Percentiles rank a stretch among this genome's conserved stretches.
Conservation (phyloP, 2,329 filamentous ascomycete species). For the Trichoderma gracile region DNA sequence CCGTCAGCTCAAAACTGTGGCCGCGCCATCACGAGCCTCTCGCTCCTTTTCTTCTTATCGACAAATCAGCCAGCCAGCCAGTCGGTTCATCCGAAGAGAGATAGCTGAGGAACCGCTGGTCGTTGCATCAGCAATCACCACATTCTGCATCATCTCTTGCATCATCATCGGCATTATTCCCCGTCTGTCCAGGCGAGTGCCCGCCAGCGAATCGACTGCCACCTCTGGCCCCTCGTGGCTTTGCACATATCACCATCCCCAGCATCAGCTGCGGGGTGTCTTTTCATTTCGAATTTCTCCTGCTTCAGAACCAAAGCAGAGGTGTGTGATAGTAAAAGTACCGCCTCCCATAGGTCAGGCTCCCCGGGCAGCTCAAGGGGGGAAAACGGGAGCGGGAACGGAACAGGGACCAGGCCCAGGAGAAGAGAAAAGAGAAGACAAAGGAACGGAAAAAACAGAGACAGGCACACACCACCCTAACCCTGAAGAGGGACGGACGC, state of each 20-base stretch:
- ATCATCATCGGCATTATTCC: neutral
- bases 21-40: conserved; percentile 13
- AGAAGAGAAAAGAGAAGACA: neutral
- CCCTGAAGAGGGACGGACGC: conserved; percentile 8
- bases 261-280: conserved; percentile 9
- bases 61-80: neutral
- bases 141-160: neutral
- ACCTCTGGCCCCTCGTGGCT: conserved; percentile 15
- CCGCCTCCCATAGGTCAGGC: too few relatives aligned
- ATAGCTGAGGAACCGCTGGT: neutral
- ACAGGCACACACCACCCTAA: conserved; percentile 18
- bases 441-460: neutral
- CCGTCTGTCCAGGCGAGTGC: neutral
- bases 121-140: neutral
- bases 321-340: neutral
- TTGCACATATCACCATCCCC: neutral
- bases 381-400: neutral
- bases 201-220: conserved; percentile 20
- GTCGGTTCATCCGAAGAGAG: neutral
- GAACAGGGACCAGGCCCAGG: neutral
- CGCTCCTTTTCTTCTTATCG: conserved; percentile 1
- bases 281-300: neutral
- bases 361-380: neutral
- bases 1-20: conserved; percentile 18
- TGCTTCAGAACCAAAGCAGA: too few relatives aligned